These are phyloP conservation scores for Colletotrichum echinochloae DNA, from an alignment of 2,329 filamentous ascomycete species.

Conservation along the genomic window DNA sequence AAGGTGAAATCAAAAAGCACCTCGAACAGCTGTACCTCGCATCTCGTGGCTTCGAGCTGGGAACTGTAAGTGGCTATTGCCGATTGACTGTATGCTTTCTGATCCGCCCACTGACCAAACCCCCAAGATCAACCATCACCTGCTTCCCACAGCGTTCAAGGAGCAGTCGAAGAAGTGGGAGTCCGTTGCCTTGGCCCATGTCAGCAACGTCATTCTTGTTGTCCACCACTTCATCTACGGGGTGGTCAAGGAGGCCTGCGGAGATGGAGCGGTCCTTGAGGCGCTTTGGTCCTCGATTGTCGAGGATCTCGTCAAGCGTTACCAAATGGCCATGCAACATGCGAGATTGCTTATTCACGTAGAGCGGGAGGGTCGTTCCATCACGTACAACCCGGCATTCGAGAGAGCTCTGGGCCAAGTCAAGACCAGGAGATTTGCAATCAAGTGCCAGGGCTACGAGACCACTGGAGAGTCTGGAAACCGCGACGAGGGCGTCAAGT, in stretches of 20 bases:
- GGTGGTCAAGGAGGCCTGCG: slow-evolving; percentile 57
- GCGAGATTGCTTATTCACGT: slow-evolving; percentile 63
- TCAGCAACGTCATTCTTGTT: slow-evolving; percentile 62
- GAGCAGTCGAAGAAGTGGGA: slow-evolving; percentile 68
- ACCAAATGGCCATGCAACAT: slow-evolving; percentile 61
- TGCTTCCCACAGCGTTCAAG: slow-evolving; percentile 61
- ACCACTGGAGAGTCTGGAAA: rapidly evolving
- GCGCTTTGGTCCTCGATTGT: slow-evolving; percentile 56
- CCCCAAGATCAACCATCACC: slow-evolving; percentile 50
- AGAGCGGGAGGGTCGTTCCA: slow-evolving; percentile 59
- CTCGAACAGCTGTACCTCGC: slow-evolving; percentile 49
- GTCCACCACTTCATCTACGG: slow-evolving; percentile 65
- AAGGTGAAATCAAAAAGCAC: slow-evolving; percentile 52
- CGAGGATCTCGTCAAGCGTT: slow-evolving; percentile 59
- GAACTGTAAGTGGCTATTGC: slow-evolving; percentile 53
- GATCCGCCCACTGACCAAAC: not conserved
- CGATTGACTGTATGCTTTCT: no score
- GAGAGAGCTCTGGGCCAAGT: slow-evolving; percentile 49
- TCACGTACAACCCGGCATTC: slow-evolving; percentile 67
- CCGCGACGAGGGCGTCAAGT: not conserved
- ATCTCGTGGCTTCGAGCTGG: slow-evolving; percentile 66
- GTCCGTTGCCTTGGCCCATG: slow-evolving; percentile 58
- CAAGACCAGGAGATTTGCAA: not conserved
- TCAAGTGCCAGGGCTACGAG: not conserved
- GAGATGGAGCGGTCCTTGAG: slow-evolving; percentile 55